Base-by-base conservation (phyloP, 176 grass and related monocot genomes). In the Raddia distichophylla region DNA sequence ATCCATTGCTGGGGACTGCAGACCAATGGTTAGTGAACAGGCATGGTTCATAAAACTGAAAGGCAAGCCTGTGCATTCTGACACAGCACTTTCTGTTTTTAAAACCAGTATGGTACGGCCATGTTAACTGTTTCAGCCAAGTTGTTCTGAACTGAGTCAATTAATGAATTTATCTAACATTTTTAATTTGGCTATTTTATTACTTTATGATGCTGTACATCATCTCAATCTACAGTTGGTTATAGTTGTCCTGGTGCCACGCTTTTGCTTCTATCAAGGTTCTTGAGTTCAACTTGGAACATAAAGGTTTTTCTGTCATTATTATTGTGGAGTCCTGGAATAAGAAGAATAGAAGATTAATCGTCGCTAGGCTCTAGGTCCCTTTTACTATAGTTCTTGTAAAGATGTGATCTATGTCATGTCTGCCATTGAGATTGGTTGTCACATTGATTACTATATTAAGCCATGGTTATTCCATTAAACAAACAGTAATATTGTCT, bases 271-370 rank as follows among this genome's bases (percentile, higher is more conserved):
- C 20, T 65, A 33, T 57, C 56, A 59, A 19, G 22, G 54, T 56
- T 84, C 46, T 37, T 16, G 61, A 3, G 1, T 18, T 52, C 66
- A 53, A 3, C 61, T 40, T 67, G 10, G 69, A 52, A 43, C 50
- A 57, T 19, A 63, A 77, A 77, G 66, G 15, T 77, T 77, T 59
- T 75, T 68, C n/a, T 84, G 8, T 67, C 62, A 49, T 65, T 79
- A 78, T 60, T 32, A 9, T 12, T 56, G 37, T 54, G 78, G 67
- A 73, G 19, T 72, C 77, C 71, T 43, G 22, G 46, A 72, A 70
- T 15, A 65, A 11, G 60, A 69, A n/a, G 34, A 70, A 52, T 22
- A 11, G 60, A 69, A n/a, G 34, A 70, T 61, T 42, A 61, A 34
- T 19, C 1, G 2, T 45, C 70, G 14, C 58, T 61, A 27, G 64